A percentile compares a stretch with the other conserved stretches of the same genome.
phyloP scores from a whole-genome alignment of 306 rosid species.

The Ammopiptanthus mongolicus region DNA sequence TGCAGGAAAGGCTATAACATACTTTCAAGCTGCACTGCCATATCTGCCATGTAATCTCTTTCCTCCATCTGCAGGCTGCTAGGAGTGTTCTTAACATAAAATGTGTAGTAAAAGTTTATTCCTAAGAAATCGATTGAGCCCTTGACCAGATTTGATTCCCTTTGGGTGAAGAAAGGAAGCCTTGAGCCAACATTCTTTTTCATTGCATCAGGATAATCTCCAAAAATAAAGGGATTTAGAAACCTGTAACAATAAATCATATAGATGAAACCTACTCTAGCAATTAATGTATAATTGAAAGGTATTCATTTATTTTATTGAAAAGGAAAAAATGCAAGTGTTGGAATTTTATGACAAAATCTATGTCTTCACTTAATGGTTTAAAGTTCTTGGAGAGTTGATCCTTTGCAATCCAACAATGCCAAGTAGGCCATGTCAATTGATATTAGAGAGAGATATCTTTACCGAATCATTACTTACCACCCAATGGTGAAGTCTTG shows the following conservation, averaged over 20 bases:
- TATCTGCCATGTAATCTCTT: constrained; percentile 16
- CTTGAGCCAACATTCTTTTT: constrained; percentile 51
- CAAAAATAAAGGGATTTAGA: constrained; percentile 52
- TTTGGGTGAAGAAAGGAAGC: constrained; percentile 45
- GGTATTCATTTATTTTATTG: background rate
- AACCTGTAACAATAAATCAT: constrained; percentile 34
- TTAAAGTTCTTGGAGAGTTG: constrained; percentile 1
- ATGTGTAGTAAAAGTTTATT: constrained; percentile 31
- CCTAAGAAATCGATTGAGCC: constrained; percentile 62
- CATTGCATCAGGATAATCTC: constrained; percentile 59
- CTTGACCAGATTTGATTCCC: constrained; percentile 43
- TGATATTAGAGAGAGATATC: background rate
- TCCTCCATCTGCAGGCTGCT: background rate
- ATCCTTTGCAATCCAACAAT: background rate
- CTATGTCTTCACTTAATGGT: too few relatives aligned
- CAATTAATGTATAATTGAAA: background rate
- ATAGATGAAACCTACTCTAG: background rate
- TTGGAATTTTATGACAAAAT: background rate
- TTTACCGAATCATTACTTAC: constrained; percentile 24
- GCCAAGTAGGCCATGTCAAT: background rate
- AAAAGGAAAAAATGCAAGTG: too few relatives aligned
- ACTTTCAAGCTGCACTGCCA: background rate
- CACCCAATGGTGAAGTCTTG: constrained; percentile 47
- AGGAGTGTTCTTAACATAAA: constrained; percentile 23
- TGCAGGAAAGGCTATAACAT: background rate